Conservation (phyloP, 2,329 filamentous ascomycete species). For the Sordariomycetes sp. region DNA sequence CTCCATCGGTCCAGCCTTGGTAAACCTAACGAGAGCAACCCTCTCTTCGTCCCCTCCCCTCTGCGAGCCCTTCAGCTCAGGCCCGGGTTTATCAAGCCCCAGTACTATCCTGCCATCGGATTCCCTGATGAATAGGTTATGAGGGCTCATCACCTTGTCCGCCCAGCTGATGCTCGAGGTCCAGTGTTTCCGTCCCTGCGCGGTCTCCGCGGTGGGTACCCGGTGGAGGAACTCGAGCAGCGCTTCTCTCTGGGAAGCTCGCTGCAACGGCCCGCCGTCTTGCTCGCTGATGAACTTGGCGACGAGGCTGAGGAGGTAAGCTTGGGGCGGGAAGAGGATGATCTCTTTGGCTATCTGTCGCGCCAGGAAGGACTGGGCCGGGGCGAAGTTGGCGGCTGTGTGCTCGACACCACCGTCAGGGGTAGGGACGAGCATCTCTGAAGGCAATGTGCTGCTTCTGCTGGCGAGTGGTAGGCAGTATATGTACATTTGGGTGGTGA, state of each 20-base stretch:
- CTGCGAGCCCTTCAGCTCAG: slow-evolving; percentile 37
- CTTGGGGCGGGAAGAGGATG: slow-evolving; percentile 85
- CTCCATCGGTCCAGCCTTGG: slow-evolving; percentile 38
- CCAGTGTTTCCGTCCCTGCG: slow-evolving; percentile 25
- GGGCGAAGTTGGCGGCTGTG: slow-evolving; percentile 71
- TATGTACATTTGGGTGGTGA: slow-evolving; percentile 94
- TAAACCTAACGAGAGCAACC: slow-evolving; percentile 49
- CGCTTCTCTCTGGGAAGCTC: slow-evolving; percentile 36
- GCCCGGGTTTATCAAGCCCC: slow-evolving; percentile 47
- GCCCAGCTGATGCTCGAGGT: slow-evolving; percentile 43
- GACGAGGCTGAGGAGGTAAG: slow-evolving; percentile 59
- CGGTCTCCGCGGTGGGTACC: slow-evolving; percentile 30
- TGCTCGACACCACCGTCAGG: slow-evolving; percentile 60
- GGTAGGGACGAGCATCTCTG: slow-evolving; percentile 52
- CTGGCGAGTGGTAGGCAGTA: slow-evolving; percentile 63
- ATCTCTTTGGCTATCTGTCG: slow-evolving; percentile 56
- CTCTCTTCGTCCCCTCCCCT: slow-evolving; percentile 48
- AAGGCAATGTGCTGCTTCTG: slow-evolving; percentile 26
- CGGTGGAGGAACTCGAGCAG: slow-evolving; percentile 44
- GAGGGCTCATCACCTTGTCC: slow-evolving; percentile 54
- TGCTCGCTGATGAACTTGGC: slow-evolving; percentile 37
- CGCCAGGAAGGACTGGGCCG: slow-evolving; percentile 59
- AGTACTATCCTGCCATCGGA: slow-evolving; percentile 40
- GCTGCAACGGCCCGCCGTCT: slow-evolving; percentile 15
- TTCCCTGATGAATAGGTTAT: slow-evolving; percentile 31